phyloP scores from a whole-genome alignment of 192 early-diverging fungal genomes.

The Dimargaris xerosporica region DNA sequence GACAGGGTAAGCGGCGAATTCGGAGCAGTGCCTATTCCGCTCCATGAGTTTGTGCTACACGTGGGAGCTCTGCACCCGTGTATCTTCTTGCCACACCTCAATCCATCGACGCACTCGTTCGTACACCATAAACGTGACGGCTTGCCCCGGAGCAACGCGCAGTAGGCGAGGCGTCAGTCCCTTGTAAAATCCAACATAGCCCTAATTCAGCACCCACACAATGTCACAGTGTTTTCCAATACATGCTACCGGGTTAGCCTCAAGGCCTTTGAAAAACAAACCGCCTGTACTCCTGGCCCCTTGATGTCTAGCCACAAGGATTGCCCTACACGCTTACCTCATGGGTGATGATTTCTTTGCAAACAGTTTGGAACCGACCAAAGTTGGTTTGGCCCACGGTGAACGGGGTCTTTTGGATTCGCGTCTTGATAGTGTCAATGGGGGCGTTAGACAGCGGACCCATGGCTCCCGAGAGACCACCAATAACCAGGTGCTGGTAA shows the following conservation, averaged over 20 bases:
- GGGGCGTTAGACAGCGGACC: constrained; percentile 90
- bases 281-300: no score
- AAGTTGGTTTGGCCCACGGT: constrained; percentile 53
- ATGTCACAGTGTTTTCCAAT: no score
- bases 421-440: constrained; percentile 97
- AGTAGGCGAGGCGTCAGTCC: constrained; percentile 84
- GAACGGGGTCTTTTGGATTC: constrained; percentile 77
- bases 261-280: no score
- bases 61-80: no score
- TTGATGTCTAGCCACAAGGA: no score
- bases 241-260: no score
- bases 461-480: constrained; percentile 82
- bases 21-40: no score
- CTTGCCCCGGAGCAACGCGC: constrained; percentile 91
- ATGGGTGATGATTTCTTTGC: constrained; percentile 41
- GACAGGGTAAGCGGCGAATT: no score
- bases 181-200: constrained; percentile 86
- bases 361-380: constrained; percentile 60
- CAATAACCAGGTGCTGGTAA: constrained; percentile 80
- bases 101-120: constrained; percentile 72
- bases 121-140: constrained; percentile 92
- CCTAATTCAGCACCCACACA: constrained; percentile 65
- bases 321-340: no score
- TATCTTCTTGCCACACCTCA: constrained; percentile 17
- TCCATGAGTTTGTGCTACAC: no score